phyloP scores from a whole-genome alignment of 441 rosid species.

The Adansonia madagascariensis region DNA sequence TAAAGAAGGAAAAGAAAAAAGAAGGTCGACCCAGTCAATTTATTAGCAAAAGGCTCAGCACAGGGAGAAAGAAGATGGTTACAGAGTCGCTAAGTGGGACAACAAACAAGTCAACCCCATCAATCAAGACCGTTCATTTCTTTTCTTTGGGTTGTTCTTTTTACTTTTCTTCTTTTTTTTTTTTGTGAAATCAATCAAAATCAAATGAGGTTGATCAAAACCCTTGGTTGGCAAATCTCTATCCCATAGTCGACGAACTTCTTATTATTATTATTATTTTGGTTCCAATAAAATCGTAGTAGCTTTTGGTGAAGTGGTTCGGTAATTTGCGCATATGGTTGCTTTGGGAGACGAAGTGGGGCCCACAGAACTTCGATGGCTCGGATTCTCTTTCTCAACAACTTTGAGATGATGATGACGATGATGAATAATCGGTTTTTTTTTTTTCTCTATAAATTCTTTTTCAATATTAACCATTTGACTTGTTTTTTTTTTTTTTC shows the following conservation, averaged over 20 bases:
- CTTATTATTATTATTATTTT: background rate
- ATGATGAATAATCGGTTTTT: background rate
- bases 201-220: background rate
- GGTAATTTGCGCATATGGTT: no score
- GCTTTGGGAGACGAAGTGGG: background rate
- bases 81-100: slow-evolving; percentile 20
- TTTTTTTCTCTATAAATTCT: no score
- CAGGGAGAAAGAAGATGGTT: slow-evolving; percentile 13
- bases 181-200: background rate
- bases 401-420: background rate
- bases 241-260: background rate
- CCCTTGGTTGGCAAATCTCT: background rate
- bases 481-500: background rate
- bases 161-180: no score
- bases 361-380: background rate
- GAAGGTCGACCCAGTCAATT: slow-evolving; percentile 21
- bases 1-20: slow-evolving; percentile 14
- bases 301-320: background rate
- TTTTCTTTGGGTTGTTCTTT: background rate
- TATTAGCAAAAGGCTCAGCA: slow-evolving; percentile 27
- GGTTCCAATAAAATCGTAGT: background rate
- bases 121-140: slow-evolving; percentile 36
- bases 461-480: background rate
- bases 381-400: background rate
- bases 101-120: slow-evolving; percentile 31